These are phyloP conservation scores for Shiraia bambusicola DNA, from an alignment of 2,329 filamentous ascomycete genomes.

Conservation along the genomic window DNA sequence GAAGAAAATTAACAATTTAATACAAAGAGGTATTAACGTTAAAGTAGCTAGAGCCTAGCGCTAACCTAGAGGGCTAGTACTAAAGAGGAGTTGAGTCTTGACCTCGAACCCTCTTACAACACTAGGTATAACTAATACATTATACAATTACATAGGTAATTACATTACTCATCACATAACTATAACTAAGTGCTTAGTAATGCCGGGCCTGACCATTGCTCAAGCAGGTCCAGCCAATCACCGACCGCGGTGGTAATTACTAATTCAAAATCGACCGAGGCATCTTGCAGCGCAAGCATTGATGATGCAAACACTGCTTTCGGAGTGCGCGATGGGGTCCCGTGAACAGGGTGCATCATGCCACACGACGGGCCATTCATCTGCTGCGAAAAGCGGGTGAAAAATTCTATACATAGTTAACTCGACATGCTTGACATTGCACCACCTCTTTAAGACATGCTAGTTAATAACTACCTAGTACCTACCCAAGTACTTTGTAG, in stretches of 20 bases:
- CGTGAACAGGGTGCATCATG: slow-evolving; percentile 14
- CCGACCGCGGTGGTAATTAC: slow-evolving; percentile 5
- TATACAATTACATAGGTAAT: too few relatives aligned
- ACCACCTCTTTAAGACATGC: neutral
- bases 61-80: too few relatives aligned
- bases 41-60: too few relatives aligned
- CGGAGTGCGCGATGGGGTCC: slow-evolving; percentile 9
- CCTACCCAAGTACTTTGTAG: neutral
- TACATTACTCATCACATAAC: too few relatives aligned
- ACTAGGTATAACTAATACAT: too few relatives aligned
- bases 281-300: slow-evolving; percentile 13
- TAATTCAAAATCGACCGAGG: slow-evolving; percentile 23
- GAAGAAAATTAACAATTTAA: too few relatives aligned
- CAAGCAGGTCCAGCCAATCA: slow-evolving; percentile 16
- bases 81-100: too few relatives aligned
- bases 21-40: too few relatives aligned
- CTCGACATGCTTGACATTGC: slow-evolving; percentile 1
- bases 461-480: neutral
- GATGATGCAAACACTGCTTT: slow-evolving; percentile 6
- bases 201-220: slow-evolving; percentile 1
- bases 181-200: too few relatives aligned
- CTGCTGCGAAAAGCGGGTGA: slow-evolving; percentile 1
- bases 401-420: slow-evolving; percentile 7
- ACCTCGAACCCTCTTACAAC: too few relatives aligned
- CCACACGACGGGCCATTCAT: slow-evolving; percentile 3